Evolutionary conservation across 192 early-diverging fungal genomes (phyloP).

Genomic region (Coemansia sp.): DNA sequence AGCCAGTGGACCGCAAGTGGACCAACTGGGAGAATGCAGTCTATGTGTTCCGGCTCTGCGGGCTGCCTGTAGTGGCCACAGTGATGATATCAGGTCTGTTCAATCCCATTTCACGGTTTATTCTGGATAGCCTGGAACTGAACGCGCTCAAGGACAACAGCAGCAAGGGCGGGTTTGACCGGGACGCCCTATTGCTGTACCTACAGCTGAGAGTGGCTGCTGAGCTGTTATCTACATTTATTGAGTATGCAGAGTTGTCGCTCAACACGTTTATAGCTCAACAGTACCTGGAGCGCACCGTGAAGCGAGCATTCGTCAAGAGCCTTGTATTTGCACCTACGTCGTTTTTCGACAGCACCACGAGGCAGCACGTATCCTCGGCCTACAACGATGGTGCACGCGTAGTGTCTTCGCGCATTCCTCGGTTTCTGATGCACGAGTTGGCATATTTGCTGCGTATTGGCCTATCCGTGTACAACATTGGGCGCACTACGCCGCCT

Average conservation of each 20-base stretch:
- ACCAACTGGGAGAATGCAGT: slow-evolving; percentile 19
- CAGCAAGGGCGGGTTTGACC: neutral
- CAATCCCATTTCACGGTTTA: slow-evolving; percentile 17
- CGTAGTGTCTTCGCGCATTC: slow-evolving; percentile 12
- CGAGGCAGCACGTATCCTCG: slow-evolving; percentile 20
- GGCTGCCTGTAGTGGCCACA: slow-evolving; percentile 9
- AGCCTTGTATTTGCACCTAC: slow-evolving; percentile 32
- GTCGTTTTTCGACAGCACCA: slow-evolving; percentile 38
- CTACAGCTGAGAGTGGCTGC: slow-evolving; percentile 21
- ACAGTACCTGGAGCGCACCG: slow-evolving; percentile 6
- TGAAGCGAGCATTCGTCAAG: slow-evolving; percentile 22
- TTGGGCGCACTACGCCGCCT: slow-evolving; percentile 17
- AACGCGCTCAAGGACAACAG: slow-evolving; percentile 18
- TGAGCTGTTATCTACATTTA: neutral
- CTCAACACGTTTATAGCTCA: slow-evolving; percentile 3
- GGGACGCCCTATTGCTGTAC: slow-evolving; percentile 16
- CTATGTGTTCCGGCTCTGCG: slow-evolving; percentile 26
- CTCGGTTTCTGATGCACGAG: slow-evolving; percentile 13
- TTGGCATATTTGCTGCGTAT: slow-evolving; percentile 8
- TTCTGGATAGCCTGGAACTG: slow-evolving; percentile 23
- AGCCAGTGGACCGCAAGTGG: neutral
- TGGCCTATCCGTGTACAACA: slow-evolving; percentile 16
- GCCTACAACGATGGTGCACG: slow-evolving; percentile 21
- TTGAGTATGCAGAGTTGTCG: neutral
- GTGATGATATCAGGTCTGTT: slow-evolving; percentile 26